Percentiles rank a stretch among this genome's conserved stretches.
Conservation (phyloP, 805 yeast genomes). For the Yamadazyma phyllophila region DNA sequence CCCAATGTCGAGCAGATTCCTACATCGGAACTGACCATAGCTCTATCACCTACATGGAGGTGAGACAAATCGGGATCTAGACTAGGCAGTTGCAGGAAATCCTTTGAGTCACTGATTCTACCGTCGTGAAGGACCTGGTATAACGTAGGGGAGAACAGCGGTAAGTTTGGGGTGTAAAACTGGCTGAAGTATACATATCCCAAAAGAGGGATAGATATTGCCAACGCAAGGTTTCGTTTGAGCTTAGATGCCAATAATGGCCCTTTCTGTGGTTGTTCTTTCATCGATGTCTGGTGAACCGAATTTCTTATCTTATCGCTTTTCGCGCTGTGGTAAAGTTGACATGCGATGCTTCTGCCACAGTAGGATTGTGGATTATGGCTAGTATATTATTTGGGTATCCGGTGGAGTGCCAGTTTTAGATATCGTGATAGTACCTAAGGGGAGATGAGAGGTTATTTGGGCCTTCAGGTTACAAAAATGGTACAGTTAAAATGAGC, state of each 20-base stretch:
- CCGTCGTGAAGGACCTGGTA: conserved; percentile 5
- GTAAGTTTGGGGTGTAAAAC: background rate
- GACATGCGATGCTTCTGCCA: too few relatives aligned
- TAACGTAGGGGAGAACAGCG: background rate
- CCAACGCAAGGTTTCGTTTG: background rate
- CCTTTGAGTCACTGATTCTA: background rate
- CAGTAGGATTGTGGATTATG: too few relatives aligned
- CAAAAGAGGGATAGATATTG: background rate
- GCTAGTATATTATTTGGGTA: too few relatives aligned
- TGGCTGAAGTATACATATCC: background rate
- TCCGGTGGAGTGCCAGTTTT: too few relatives aligned
- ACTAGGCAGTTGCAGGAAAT: conserved; percentile 30
- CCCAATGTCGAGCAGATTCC: conserved; percentile 65
- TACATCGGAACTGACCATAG: conserved; percentile 69
- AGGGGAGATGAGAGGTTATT: too few relatives aligned
- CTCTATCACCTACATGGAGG: conserved; percentile 42
- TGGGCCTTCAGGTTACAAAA: too few relatives aligned
- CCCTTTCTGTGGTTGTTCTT: too few relatives aligned
- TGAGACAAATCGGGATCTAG: conserved; percentile 41
- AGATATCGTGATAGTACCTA: too few relatives aligned
- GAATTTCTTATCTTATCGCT: too few relatives aligned
- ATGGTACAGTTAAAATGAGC: too few relatives aligned
- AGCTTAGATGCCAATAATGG: background rate
- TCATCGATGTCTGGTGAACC: too few relatives aligned
- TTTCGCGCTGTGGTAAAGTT: too few relatives aligned